Conservation (phyloP, 1,284 basidiomycete genomes). For the Mycena citricolor region DNA sequence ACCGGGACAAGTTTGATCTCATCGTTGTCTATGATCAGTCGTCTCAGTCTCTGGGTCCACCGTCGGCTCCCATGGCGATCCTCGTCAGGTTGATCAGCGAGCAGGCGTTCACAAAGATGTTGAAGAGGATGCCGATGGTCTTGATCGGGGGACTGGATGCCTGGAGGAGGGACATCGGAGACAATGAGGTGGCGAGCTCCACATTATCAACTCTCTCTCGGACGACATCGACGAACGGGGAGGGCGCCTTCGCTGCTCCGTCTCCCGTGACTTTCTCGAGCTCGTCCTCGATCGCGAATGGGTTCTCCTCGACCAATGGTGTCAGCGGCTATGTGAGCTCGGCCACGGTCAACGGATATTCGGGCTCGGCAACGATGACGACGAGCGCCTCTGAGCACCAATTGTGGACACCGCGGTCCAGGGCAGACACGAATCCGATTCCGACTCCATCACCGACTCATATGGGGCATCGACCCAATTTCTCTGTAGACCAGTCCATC, state of each 20-base stretch:
- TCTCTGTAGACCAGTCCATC: conserved; percentile 37
- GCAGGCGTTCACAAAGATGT: conserved; percentile 66
- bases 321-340: conserved; percentile 6
- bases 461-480: conserved; percentile 30
- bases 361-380: conserved; percentile 4
- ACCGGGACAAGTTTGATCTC: conserved; percentile 86
- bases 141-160: conserved; percentile 85
- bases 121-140: conserved; percentile 80
- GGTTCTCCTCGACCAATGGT: conserved; percentile 12
- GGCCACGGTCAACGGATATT: conserved; percentile 10
- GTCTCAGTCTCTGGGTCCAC: conserved; percentile 57
- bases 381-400: conserved; percentile 25
- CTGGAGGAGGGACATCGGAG: conserved; percentile 74
- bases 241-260: conserved; percentile 7
- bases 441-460: conserved; percentile 13
- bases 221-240: conserved; percentile 7
- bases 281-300: conserved; percentile 8
- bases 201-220: background rate
- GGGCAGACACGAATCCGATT: conserved; percentile 20
- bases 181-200: conserved; percentile 34
- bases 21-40: conserved; percentile 86
- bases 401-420: conserved; percentile 30
- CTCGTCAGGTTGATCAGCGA: conserved; percentile 74
- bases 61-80: conserved; percentile 52
- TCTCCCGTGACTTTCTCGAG: conserved; percentile 7